A percentile compares a stretch with the other conserved stretches of the same genome.
These are phyloP conservation scores for Caulochytrium protostelioides DNA, from an alignment of 371 early-diverging fungal genomes.

Conservation along the genomic window DNA sequence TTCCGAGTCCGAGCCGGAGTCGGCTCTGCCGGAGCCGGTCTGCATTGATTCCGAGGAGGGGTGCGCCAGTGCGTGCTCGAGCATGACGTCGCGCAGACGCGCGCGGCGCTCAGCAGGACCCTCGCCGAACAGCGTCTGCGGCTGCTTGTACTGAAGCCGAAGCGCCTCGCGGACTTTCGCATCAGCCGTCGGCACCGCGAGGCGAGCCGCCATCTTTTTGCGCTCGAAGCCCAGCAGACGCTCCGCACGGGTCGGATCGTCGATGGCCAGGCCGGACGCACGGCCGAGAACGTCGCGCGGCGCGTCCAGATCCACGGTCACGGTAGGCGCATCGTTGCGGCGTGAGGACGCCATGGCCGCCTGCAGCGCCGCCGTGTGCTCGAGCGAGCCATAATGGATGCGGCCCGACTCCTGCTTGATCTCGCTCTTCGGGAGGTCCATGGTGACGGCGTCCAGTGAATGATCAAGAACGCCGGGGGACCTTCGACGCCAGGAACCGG, in stretches of 20 bases:
- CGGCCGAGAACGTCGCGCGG: not conserved
- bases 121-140: constrained; percentile 80
- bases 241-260: constrained; percentile 35
- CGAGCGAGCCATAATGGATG: constrained; percentile 10
- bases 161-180: constrained; percentile 46
- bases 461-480: too few relatives aligned
- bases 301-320: not conserved
- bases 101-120: constrained; percentile 78
- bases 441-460: too few relatives aligned
- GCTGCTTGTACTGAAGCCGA: constrained; percentile 56
- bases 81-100: constrained; percentile 51
- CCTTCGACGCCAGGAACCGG: too few relatives aligned
- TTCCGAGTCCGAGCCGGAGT: too few relatives aligned
- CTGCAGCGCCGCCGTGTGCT: constrained; percentile 3
- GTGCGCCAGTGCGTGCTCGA: too few relatives aligned
- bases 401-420: too few relatives aligned
- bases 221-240: constrained; percentile 64
- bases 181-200: constrained; percentile 88
- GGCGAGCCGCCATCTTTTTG: constrained; percentile 43
- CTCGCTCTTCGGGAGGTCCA: too few relatives aligned
- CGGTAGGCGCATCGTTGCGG: not conserved
- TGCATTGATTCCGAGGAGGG: too few relatives aligned
- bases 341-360: not conserved
- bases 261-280: not conserved
- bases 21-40: too few relatives aligned